These are phyloP conservation scores for Pythium utonaiense DNA, from an alignment of 352 stramenopile species.

Conservation along the genomic window DNA sequence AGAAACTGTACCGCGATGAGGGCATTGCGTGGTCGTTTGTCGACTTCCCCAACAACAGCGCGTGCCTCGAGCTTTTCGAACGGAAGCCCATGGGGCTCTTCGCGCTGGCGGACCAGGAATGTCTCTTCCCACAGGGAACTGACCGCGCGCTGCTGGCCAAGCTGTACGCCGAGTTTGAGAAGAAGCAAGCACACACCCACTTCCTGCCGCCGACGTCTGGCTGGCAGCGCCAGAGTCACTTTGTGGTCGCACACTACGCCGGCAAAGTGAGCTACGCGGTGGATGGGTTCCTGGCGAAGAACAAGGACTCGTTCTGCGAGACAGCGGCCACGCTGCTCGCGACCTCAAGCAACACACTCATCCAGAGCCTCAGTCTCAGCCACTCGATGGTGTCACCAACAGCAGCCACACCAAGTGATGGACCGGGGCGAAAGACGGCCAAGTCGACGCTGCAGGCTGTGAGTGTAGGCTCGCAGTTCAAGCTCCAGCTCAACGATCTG, in stretches of 20 bases:
- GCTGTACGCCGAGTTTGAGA: slow-evolving; percentile 70
- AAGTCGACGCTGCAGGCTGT: slow-evolving; percentile 57
- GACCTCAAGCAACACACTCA: slow-evolving; percentile 53
- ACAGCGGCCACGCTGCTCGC: slow-evolving; percentile 52
- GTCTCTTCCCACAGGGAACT: slow-evolving; percentile 70
- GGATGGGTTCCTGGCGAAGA: slow-evolving; percentile 87
- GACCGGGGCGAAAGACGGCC: not conserved
- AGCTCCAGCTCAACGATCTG: slow-evolving; percentile 92
- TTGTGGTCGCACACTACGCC: slow-evolving; percentile 86
- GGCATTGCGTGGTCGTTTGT: slow-evolving; percentile 73
- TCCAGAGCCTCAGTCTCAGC: slow-evolving; percentile 42
- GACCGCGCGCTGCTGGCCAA: slow-evolving; percentile 76
- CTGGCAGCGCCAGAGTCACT: slow-evolving; percentile 60
- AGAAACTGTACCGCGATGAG: slow-evolving; percentile 73
- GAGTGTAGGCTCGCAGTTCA: slow-evolving; percentile 91
- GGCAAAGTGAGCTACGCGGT: slow-evolving; percentile 75
- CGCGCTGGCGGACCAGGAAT: slow-evolving; percentile 80
- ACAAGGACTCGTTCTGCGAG: slow-evolving; percentile 87
- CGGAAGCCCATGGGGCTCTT: slow-evolving; percentile 74
- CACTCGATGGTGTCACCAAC: not conserved
- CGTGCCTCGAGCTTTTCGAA: slow-evolving; percentile 81
- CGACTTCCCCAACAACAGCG: slow-evolving; percentile 76
- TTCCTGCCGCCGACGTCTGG: slow-evolving; percentile 40
- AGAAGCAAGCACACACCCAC: slow-evolving; percentile 49
- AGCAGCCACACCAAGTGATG: not conserved